phyloP scores from a whole-genome alignment of 352 stramenopile species.

The Pythium insidiosum region DNA sequence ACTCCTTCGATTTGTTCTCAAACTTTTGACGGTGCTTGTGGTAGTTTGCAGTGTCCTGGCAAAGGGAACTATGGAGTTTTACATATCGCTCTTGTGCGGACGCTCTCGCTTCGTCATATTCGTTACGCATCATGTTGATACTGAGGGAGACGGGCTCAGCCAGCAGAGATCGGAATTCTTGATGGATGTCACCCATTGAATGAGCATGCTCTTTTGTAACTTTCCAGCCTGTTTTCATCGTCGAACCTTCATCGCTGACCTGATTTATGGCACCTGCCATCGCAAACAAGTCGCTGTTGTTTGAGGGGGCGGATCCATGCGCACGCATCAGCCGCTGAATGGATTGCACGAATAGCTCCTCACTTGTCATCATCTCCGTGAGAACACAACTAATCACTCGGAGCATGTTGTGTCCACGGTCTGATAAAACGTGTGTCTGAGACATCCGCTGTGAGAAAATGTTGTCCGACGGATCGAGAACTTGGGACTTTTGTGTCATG shows the following conservation, averaged over 20 bases:
- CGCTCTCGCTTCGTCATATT: constrained; percentile 54
- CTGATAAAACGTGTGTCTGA: constrained; percentile 60
- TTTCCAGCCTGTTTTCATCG: constrained; percentile 53
- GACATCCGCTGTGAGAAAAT: constrained; percentile 58
- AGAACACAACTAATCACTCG: constrained; percentile 39
- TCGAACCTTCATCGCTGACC: constrained; percentile 37
- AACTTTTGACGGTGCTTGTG: constrained; percentile 57
- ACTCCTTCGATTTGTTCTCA: constrained; percentile 31
- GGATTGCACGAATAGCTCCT: constrained; percentile 42
- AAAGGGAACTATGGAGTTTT: constrained; percentile 36
- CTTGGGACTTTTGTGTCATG: constrained; percentile 30
- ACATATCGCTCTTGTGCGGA: constrained; percentile 62
- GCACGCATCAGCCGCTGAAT: constrained; percentile 47
- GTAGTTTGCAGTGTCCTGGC: constrained; percentile 29
- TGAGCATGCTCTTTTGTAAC: constrained; percentile 51
- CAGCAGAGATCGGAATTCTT: constrained; percentile 75
- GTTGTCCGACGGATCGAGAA: constrained; percentile 44
- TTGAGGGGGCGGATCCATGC: constrained; percentile 25
- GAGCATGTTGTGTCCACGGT: constrained; percentile 54
- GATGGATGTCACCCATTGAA: constrained; percentile 47
- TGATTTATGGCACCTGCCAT: constrained; percentile 8
- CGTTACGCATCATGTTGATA: constrained; percentile 67
- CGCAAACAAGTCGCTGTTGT: constrained; percentile 12
- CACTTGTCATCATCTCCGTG: constrained; percentile 43
- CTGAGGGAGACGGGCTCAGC: constrained; percentile 64